Percentiles rank a stretch among this genome's conserved stretches.
Evolutionary conservation across 2,329 filamentous ascomycete genomes (phyloP).

Genomic region (Penicillium sclerotiorum): DNA sequence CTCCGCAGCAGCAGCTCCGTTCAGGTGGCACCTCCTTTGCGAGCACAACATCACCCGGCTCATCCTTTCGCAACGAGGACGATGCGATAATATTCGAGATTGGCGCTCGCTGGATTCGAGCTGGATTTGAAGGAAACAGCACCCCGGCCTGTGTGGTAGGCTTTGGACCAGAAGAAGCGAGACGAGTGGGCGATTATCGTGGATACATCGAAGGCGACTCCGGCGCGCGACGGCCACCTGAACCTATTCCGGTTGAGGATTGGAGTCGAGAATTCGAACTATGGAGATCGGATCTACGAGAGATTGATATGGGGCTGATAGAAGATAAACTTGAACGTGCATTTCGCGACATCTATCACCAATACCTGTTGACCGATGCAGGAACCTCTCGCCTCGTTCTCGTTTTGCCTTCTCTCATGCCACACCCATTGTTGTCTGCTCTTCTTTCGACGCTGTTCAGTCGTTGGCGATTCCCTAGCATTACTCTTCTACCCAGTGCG

Average conservation of each 20-base stretch:
- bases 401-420: constrained; percentile 74
- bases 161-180: constrained; percentile 74
- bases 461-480: constrained; percentile 74
- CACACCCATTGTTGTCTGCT: constrained; percentile 75
- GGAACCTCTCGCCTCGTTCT: constrained; percentile 74
- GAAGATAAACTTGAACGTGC: constrained; percentile 85
- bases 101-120: constrained; percentile 74
- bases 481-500: constrained; percentile 78
- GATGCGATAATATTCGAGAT: constrained; percentile 83
- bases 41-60: constrained; percentile 60
- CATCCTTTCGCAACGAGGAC: constrained; percentile 70
- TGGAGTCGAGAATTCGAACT: constrained; percentile 64
- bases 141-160: constrained; percentile 69
- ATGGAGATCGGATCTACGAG: constrained; percentile 74
- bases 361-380: constrained; percentile 63
- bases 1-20: constrained; percentile 53
- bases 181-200: constrained; percentile 79
- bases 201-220: constrained; percentile 63
- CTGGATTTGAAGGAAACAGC: constrained; percentile 84
- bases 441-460: constrained; percentile 77
- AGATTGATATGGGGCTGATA: constrained; percentile 75
- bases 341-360: constrained; percentile 78
- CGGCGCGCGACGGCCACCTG: constrained; percentile 42
- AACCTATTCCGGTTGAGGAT: constrained; percentile 34
- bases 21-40: constrained; percentile 56